phyloP scores from a whole-genome alignment of 306 rosid genomes.

The Vigna radiata region DNA sequence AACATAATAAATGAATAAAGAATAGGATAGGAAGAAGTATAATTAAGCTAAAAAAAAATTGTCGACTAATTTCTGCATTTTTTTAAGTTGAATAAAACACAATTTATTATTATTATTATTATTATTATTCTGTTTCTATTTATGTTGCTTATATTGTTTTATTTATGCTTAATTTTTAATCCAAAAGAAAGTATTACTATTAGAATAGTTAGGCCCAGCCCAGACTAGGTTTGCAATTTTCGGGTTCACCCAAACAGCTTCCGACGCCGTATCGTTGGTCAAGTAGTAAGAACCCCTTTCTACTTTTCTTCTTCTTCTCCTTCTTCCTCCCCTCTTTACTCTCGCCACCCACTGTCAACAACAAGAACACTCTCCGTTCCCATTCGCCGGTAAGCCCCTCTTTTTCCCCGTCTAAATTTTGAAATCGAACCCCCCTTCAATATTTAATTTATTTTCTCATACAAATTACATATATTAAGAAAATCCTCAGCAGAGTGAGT shows the following conservation, averaged over 20 bases:
- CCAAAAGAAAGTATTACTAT: too few species aligned
- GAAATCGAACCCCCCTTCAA: too few species aligned
- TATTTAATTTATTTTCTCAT: neutral
- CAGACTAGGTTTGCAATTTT: neutral
- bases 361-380: neutral
- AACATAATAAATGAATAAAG: too few species aligned
- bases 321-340: neutral
- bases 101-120: too few species aligned
- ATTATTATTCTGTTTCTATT: too few species aligned
- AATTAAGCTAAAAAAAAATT: too few species aligned
- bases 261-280: neutral
- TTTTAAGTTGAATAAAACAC: too few species aligned
- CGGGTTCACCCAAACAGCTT: neutral
- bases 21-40: too few species aligned
- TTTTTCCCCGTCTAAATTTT: neutral
- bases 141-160: too few species aligned
- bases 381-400: constrained; percentile 29
- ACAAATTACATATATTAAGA: neutral
- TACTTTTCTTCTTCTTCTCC: neutral
- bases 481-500: neutral
- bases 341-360: constrained; percentile 12
- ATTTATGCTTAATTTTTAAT: too few species aligned
- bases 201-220: neutral
- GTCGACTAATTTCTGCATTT: too few species aligned
- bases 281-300: neutral